A percentile compares a stretch with the other conserved stretches of the same genome.
Conservation (phyloP, 805 yeast genomes). For the Yarrowia bubula region DNA sequence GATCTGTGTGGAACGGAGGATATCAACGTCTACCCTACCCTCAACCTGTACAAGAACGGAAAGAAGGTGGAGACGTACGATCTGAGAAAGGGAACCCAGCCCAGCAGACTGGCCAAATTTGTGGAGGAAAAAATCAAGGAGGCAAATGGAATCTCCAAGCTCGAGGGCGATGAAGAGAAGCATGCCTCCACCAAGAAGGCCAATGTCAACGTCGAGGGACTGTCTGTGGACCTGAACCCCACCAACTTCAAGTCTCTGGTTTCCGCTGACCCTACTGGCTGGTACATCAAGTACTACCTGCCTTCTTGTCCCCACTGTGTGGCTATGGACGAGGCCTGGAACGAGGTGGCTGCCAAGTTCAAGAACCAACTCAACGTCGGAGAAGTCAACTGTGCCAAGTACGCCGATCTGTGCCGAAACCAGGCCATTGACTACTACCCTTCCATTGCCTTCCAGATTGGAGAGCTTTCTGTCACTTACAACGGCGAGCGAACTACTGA, state of each 20-base stretch:
- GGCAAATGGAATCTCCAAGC: constrained; percentile 9
- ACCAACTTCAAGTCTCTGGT: constrained; percentile 40
- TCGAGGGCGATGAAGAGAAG: constrained; percentile 25
- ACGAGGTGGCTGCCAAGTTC: constrained; percentile 38
- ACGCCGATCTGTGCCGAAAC: constrained; percentile 38
- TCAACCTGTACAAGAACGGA: constrained; percentile 56
- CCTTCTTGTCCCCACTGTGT: constrained; percentile 45
- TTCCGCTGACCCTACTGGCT: constrained; percentile 40
- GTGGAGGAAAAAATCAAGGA: constrained; percentile 12
- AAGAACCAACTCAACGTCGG: constrained; percentile 42
- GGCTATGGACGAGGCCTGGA: constrained; percentile 42
- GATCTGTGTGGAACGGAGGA: constrained; percentile 75
- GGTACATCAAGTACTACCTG: constrained; percentile 44
- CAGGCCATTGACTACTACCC: constrained; percentile 37
- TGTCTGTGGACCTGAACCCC: constrained; percentile 36
- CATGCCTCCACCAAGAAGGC: constrained; percentile 25
- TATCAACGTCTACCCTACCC: constrained; percentile 64
- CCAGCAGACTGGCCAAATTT: constrained; percentile 27
- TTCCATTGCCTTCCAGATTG: constrained; percentile 28
- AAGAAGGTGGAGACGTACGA: constrained; percentile 33
- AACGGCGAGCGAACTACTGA: constrained; percentile 29
- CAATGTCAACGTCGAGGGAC: constrained; percentile 40
- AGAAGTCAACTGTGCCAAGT: constrained; percentile 43
- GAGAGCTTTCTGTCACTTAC: constrained; percentile 31
- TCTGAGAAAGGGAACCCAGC: constrained; percentile 13